Evolutionary conservation across 805 yeast genomes (phyloP), one percentile per base, ranked within the genome.

Genomic region (Metschnikowia drakensbergensis): DNA sequence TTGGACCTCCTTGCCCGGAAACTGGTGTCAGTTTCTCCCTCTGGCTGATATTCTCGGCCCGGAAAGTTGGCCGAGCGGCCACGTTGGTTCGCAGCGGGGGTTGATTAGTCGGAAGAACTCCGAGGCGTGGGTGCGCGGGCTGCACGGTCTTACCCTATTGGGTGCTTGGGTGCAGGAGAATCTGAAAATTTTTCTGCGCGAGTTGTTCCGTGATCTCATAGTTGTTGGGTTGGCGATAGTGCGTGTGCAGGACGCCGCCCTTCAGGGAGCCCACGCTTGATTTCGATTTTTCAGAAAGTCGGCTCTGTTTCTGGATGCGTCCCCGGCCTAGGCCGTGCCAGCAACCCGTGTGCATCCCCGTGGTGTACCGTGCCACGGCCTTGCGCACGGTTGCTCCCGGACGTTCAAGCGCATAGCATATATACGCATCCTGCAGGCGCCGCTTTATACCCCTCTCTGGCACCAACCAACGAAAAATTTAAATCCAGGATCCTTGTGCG

Each of bases 401-500:
- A 17, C 22, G 27, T 33, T 30, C 49, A 45, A 44, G 43, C 38
- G 50, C 50, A 47, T 47, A 37, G 39, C 37, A 35, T 39, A 33
- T 42, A 42, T 47, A 48, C 47, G 42, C 42, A 46, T 26, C 42
- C 46, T 47, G 51, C 49, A 47, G 34, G 46, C 44, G 29, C 27
- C 31, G 13, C 32, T 23, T 44, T 47, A 45, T 50, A 35, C 54
- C 54, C 54, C 54, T 51, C 54, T 42, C 46, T 17, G 47, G 51
- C 38, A 42, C 46, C 49, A 42, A 48, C 45, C 33, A 42, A 51
- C 48, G 54, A 51, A 51, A 50, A 51, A 47, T 51, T 50, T 50
- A 38, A 47, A 43, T 5, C 17, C 23, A 17, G 17, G 9, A 11
- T 29, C 27, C 10, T 6, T 25, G 39, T 30, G 34, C 27, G 42